Evolutionary conservation across 2,329 filamentous ascomycete species (phyloP), one percentile per base, ranked within the genome.

Genomic region (Fusarium sp.): DNA sequence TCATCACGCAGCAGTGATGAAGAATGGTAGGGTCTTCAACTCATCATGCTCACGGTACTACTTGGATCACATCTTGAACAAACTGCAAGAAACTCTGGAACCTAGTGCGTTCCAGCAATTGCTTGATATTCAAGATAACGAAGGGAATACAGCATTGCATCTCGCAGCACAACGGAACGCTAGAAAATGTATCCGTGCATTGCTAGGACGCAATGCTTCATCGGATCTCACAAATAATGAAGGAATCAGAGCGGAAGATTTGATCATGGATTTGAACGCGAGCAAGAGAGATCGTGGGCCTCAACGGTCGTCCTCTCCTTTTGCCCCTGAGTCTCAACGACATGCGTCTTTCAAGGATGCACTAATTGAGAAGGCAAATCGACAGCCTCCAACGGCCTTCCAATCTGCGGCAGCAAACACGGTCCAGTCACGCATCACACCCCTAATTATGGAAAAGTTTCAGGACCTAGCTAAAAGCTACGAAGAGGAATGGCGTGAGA

Each of bases 11-110:
- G 93, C 94, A 19, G 91, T 92, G 52, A 95, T 95, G 72, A 97
- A 95, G 57, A 89, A 90, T 71, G 92, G 91, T 51, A 91, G 93
- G 49, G 81, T 86, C 7, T 92, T 91, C 63, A 97, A 95, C 78
- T 94, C 94, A 75, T 90, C 92, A 21, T 96, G 92, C 74, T 94
- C 94, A 30, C 88, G 93, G 32, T 98, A 98, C 77, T 99, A 99
- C 78, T 87, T 97, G 30, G 95, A 98, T 77, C 91, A 91, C 67
- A 90, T 98, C 64, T 84, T 98, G 55, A 95, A 96, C 78, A 94
- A 91, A 77, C 87, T 99, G 62, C 88, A 90, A 64, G 93, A 96
- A 73, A 88, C 89, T 1, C 88, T 92, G 69, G 88, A 93, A 7
- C 90, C 90, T 10, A 88, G 90, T 56, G 89, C 92, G 56, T 88